Base-by-base conservation (phyloP, 768 basidiomycete genomes). In the Leucocoprinus sp. region DNA sequence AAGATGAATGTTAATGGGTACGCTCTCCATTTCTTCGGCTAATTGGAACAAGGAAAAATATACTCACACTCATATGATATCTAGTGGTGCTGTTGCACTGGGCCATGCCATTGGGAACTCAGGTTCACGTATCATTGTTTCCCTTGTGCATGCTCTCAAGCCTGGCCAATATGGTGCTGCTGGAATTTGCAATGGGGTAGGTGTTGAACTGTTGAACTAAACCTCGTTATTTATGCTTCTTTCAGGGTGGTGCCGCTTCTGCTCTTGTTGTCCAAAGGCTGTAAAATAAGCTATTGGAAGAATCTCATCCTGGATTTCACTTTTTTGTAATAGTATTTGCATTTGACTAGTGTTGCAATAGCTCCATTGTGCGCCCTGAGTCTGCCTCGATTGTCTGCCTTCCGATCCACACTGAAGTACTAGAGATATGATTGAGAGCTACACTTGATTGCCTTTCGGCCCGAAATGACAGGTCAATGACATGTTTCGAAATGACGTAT, bases 51-150 rank as follows among this genome's bases (percentile, higher is more conserved):
- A 14, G 11, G 11, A 31, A 5, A 31, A 8, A 8, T n/a, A 12
- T n/a, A n/a, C 34, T 44, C 50, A n/a, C 7, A 45, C 34, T 43
- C 52, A 43, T 54, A 37, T 45, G 59, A 43, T 49, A 4, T 52
- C 43, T 54, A 95, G 93, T 63, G 95, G 95, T 64, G 95, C 91
- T 40, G 95, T 98, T 52, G 88, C 95, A 43, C 82, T 97, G 39
- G 93, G 93, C 24, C 85, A 97, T 62, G 91, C 95, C 35, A 91
- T 98, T 60, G 95, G 95, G 49, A 97, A 90, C 65, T 96, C 92
- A 29, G 95, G 95, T 15, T 78, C 88, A 37, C 84, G 95, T 41
- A 97, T 98, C 66, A 74, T 97, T 39, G 93, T 98, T 21, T 88
- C 95, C 5, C 76, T 98, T 15, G 71, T 90, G 3, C 93, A 97